These are phyloP conservation scores for Fusarium sp. DNA, from an alignment of 2,329 filamentous ascomycete species.

Conservation along the genomic window DNA sequence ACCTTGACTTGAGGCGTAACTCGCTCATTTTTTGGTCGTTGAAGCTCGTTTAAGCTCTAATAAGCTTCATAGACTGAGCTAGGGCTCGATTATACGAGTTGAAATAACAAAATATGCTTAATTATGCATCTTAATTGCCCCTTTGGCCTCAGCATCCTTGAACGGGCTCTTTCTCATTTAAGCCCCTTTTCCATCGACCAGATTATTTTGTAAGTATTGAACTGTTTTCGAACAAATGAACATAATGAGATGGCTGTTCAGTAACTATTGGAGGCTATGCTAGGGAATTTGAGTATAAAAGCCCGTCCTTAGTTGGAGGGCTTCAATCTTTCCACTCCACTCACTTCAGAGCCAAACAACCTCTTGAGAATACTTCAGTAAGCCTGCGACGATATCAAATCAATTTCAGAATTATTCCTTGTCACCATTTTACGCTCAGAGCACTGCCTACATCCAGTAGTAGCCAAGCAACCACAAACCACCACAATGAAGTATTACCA, in stretches of 20 bases:
- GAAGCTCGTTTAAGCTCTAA: neutral
- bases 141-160: neutral
- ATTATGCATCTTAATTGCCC: no score
- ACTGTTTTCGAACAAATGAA: neutral
- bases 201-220: neutral
- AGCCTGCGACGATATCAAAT: neutral
- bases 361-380: neutral
- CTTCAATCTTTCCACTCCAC: no score
- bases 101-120: no score
- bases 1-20: neutral
- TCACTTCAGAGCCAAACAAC: neutral
- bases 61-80: rapidly evolving
- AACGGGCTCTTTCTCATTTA: neutral
- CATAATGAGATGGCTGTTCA: neutral
- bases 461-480: neutral
- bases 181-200: neutral
- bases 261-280: neutral
- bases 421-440: no score
- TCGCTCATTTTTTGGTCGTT: neutral
- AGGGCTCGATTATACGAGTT: neutral
- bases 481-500: neutral
- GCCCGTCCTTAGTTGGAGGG: neutral
- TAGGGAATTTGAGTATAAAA: neutral
- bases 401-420: neutral
- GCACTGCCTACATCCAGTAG: neutral